Evolutionary conservation across 106 monocot species (phyloP), one percentile per base, ranked within the genome.

Genomic region (Dactylorhiza incarnata): DNA sequence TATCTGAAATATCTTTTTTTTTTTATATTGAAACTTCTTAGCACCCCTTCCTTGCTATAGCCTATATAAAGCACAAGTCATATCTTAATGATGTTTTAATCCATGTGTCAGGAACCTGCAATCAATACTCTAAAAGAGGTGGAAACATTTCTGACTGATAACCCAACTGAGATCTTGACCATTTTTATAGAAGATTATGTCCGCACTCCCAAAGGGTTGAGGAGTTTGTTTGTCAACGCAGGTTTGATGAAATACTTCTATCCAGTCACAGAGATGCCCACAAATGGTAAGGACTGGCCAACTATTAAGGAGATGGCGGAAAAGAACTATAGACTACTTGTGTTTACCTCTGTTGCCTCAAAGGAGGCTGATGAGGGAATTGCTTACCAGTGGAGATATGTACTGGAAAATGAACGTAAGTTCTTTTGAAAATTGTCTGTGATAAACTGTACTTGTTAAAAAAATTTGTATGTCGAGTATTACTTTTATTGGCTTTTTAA

Each of bases 291-390:
- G 73, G 94, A 99, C 45, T 99, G 99, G 99, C 99, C 91, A 12
- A 86, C 79, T 43, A 89, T 99, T 22, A 85, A 86, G 0, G 88
- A 94, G 26, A 99, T 99, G 94, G 76, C 79, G 9, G 87, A 89
- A 22, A 94, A 91, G 73, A 91, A 99, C 78, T 84, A 82, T 25
- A 78, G 99, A 44, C 70, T 99, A 37, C 80, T 99, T 19, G 99
- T 99, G 2, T 99, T 99, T 80, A 91, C 91, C 58, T 94, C 91
- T 15, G 77, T 77, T 72, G 73, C 91, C 78, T 91, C 94, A 2
- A 99, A 99, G 81, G 99, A 99, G 77, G 91, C 91, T 24, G 94
- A 84, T n/a, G 99, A 99, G 78, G 99, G 99, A 29, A 99, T 99
- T 84, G 94, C 99, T 59, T 99, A 91, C 50, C 99, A 99, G 48